phyloP scores from a whole-genome alignment of 2,329 filamentous ascomycete genomes.

The Fusarium metavorans region DNA sequence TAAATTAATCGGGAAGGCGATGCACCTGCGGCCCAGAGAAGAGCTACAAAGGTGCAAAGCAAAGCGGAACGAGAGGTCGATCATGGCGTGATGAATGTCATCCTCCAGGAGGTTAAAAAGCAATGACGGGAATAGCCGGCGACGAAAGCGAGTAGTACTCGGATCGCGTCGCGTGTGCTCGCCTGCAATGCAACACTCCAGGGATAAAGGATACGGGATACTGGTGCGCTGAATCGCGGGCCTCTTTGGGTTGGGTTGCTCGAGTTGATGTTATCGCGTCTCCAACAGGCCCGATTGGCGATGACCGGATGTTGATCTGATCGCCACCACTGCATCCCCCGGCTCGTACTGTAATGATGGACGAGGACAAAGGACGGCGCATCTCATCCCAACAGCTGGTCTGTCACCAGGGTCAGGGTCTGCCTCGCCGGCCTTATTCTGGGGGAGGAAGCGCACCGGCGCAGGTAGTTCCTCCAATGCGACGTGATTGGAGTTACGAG shows the following conservation, averaged over 20 bases:
- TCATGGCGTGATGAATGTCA: neutral
- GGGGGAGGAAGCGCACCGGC: neutral
- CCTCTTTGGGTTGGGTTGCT: neutral
- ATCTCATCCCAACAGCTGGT: neutral
- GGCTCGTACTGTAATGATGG: neutral
- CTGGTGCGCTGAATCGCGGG: neutral
- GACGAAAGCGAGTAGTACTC: neutral
- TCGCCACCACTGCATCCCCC: neutral
- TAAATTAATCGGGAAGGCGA: neutral
- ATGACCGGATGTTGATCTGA: constrained; percentile 24
- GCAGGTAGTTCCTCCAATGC: constrained; percentile 22
- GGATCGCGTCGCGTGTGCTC: neutral
- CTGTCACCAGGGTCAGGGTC: constrained; percentile 10
- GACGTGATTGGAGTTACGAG: constrained; percentile 13
- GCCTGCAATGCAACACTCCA: neutral
- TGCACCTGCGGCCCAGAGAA: neutral
- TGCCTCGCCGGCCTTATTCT: constrained; percentile 1
- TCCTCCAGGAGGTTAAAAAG: neutral
- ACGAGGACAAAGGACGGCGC: neutral
- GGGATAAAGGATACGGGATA: neutral
- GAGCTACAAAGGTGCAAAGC: neutral
- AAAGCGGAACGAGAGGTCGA: neutral
- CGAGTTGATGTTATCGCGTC: neutral
- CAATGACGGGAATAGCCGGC: neutral
- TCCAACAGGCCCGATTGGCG: constrained; percentile 29